Evolutionary conservation across 176 grass and related monocot genomes (phyloP).

Genomic region (Elymus sibiricus): DNA sequence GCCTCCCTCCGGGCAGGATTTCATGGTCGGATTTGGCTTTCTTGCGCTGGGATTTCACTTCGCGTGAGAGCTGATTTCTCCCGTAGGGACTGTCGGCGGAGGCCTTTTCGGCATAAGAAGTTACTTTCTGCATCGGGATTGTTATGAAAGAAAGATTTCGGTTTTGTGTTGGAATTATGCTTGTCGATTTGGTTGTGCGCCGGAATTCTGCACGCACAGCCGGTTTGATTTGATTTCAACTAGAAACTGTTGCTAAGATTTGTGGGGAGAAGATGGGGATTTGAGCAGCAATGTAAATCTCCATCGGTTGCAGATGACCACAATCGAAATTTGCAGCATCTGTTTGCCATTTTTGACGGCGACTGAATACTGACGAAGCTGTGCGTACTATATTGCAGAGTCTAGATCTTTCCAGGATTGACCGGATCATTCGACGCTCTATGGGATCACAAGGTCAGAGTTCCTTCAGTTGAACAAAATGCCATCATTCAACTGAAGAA

Average conservation of each 20-base stretch:
- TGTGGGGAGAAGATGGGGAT: background rate
- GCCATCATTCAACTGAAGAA: background rate
- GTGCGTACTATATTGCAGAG: slow-evolving; percentile 41
- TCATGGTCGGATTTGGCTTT: slow-evolving; percentile 20
- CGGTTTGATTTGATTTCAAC: background rate
- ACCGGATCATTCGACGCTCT: slow-evolving; percentile 89
- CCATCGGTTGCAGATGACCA: background rate
- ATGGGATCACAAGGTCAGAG: slow-evolving; percentile 76
- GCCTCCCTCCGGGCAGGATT: background rate
- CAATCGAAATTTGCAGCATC: background rate
- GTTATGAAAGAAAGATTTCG: background rate
- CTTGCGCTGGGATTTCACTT: background rate
- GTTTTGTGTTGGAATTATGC: background rate
- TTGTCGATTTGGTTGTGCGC: background rate
- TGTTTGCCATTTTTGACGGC: background rate
- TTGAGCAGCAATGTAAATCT: background rate
- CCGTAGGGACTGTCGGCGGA: background rate
- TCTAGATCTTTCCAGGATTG: slow-evolving; percentile 88
- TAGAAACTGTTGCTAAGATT: background rate
- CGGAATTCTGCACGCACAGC: background rate
- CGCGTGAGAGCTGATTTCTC: background rate
- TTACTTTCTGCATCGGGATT: background rate
- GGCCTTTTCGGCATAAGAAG: background rate
- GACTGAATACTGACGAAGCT: background rate
- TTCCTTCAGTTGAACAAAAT: background rate